phyloP scores from a whole-genome alignment of 2,329 filamentous ascomycete species.

The Hansfordia pulvinata region DNA sequence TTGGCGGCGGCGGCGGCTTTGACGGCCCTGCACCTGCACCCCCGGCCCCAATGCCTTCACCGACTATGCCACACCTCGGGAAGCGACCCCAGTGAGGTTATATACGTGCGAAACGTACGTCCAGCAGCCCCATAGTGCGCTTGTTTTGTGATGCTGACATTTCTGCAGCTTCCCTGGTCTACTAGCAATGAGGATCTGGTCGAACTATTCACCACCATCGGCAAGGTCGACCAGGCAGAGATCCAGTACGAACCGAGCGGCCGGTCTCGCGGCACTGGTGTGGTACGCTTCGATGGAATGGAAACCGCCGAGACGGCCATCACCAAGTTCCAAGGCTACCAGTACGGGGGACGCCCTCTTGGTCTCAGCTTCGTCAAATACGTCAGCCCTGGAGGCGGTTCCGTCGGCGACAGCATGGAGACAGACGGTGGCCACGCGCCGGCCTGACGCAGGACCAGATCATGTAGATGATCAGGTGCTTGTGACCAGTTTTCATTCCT shows the following conservation, averaged over 20 bases:
- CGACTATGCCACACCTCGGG: conserved; percentile 79
- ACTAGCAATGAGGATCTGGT: conserved; percentile 96
- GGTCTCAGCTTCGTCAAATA: conserved; percentile 93
- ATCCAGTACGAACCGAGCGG: conserved; percentile 98
- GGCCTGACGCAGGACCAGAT: conserved; percentile 95
- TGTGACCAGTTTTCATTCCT: too few species aligned
- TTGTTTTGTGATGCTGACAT: conserved; percentile 10
- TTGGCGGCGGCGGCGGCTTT: conserved; percentile 24
- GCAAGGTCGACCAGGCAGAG: conserved; percentile 96
- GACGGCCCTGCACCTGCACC: conserved; percentile 41
- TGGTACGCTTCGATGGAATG: conserved; percentile 79
- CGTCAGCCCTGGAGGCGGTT: conserved; percentile 49
- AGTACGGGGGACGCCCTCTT: conserved; percentile 89
- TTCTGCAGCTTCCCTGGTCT: conserved; percentile 79
- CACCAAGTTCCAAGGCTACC: conserved; percentile 93
- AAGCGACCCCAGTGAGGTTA: conserved; percentile 68
- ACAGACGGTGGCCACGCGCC: conserved; percentile 56
- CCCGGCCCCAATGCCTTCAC: conserved; percentile 96
- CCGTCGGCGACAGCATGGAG: conserved; percentile 66
- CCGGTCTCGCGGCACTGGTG: conserved; percentile 84
- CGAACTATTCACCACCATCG: conserved; percentile 94
- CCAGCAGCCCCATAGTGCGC: too few species aligned
- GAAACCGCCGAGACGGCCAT: conserved; percentile 89
- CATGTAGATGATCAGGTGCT: conserved; percentile 43
- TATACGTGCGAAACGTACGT: conserved; percentile 95